Evolutionary conservation across 2,329 filamentous ascomycete genomes (phyloP), one percentile per base, ranked within the genome.

Genomic region (Fusarium palustre): DNA sequence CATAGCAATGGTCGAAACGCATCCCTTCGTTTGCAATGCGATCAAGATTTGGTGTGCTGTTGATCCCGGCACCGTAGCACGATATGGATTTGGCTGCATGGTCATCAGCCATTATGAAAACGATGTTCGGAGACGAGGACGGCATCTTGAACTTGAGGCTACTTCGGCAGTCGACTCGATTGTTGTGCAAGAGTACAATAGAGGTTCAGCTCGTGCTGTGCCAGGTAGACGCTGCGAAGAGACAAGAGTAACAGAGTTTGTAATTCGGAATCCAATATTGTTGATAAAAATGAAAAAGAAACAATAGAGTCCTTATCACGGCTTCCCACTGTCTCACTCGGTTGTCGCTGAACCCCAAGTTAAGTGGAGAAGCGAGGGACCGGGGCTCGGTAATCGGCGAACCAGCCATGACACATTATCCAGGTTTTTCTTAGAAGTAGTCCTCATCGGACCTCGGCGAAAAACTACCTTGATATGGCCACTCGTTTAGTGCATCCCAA

Each of bases 41-140:
- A 68, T 86, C 84, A 22, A 87, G 76, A 65, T 86, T 83, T 9
- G 85, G 84, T 2, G 84, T 86, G 52, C 79, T 57, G 70, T 86
- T 86, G 70, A 87, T 85, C 7, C 81, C 82, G 2, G 83, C 82
- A 4, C 84, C 84, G 41, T 86, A 86, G 61, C 77, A 78, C n/a
- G 77, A 79, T 48, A 85, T 85, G 18, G 83, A 77, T 68, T 86
- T 86, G 43, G 81, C 76, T 10, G 84, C 84, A 77, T 86, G 84
- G 75, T 86, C 84, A 74, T 86, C 84, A 1, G 84, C 84, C 82
- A 86, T 84, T 73, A 86, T 85, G 75, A 86, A 86, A 56, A 86
- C 58, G 59, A 76, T 68, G 46, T 76, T 76, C 2, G 73, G 75
- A 1, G 59, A 3, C 10, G 36, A 20, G 3, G 36, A 38, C 12